phyloP scores from a whole-genome alignment of 441 rosid species.

The Corymbia citriodora region DNA sequence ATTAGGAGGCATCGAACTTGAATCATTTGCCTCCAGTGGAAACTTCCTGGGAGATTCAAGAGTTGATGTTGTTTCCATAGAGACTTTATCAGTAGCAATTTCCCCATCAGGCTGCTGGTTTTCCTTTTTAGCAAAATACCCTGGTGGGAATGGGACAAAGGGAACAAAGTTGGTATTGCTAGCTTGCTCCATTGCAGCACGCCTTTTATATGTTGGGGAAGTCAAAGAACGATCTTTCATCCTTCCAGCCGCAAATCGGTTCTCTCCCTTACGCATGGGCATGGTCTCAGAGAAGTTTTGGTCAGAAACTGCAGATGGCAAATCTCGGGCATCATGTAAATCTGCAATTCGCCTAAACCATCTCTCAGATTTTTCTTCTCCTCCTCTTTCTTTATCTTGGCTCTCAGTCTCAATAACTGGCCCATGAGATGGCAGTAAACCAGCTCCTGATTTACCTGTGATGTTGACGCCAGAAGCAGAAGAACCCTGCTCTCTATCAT shows the following conservation, averaged over 20 bases:
- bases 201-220: constrained; percentile 64
- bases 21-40: not conserved
- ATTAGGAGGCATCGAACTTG: not conserved
- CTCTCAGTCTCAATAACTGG: constrained; percentile 4
- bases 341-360: constrained; percentile 48
- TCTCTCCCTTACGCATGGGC: constrained; percentile 51
- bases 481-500: constrained; percentile 6
- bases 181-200: constrained; percentile 41
- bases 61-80: constrained; percentile 17
- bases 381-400: constrained; percentile 21
- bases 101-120: constrained; percentile 21
- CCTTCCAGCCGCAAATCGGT: constrained; percentile 45
- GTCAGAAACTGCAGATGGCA: constrained; percentile 13
- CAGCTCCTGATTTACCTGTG: not conserved
- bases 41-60: constrained; percentile 12
- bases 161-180: constrained; percentile 54
- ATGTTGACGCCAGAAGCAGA: constrained; percentile 7
- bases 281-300: constrained; percentile 39
- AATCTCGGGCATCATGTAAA: constrained; percentile 32
- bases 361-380: constrained; percentile 39
- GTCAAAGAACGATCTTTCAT: constrained; percentile 57
- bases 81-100: constrained; percentile 11
- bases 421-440: constrained; percentile 12
- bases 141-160: constrained; percentile 85
- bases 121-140: constrained; percentile 59